Base-by-base conservation (phyloP, 352 stramenopile genomes). In the Globisporangium rhizosaccharum region DNA sequence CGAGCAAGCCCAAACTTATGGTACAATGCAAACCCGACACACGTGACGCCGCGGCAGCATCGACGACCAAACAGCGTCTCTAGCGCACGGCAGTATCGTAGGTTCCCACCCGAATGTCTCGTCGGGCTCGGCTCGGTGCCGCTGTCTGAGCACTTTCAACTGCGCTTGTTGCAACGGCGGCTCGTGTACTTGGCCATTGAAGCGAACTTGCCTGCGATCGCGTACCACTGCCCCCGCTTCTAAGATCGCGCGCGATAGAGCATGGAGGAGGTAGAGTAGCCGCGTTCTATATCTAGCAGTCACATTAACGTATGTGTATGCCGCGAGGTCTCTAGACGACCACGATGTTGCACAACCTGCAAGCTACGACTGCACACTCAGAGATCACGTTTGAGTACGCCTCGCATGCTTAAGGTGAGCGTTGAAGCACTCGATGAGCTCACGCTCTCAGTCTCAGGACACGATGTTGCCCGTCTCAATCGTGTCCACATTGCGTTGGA, bases 1-100 rank as follows among this genome's bases (percentile, higher is more conserved):
- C 64, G 53, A 37, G 56, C 62, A 36, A 64, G 57, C 18, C 50
- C 56, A 11, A 79, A 84, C 49, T 66, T 63, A 37, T 30, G 82
- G 33, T 83, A 73, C 62, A 83, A 85, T 48, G 51, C 58, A 3
- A 72, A 73, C 6, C 79, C 76, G 36, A 82, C 66, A 0, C 72
- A 88, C 65, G 65, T 91, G 49, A 75, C 69, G 33, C 79, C 80
- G 14, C 67, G 71, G 17, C 65, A 78, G 75, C 2, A 65, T 41
- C 45, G 49, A 36, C n/a, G 37, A 63, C 33, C 9, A 9, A 36
- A 36, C 30, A n/a, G 41, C 14, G n/a, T 41, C 14, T 28, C 26
- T 3, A 51, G 12, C 15, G 18, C 17, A 2, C 42, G 42, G 18
- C 65, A 54, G 52, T 36, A 33, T 11, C 41, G 53, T 46, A 51